Conservation (phyloP, 2,329 filamentous ascomycete genomes). For the Paraconiothyrium brasiliense region DNA sequence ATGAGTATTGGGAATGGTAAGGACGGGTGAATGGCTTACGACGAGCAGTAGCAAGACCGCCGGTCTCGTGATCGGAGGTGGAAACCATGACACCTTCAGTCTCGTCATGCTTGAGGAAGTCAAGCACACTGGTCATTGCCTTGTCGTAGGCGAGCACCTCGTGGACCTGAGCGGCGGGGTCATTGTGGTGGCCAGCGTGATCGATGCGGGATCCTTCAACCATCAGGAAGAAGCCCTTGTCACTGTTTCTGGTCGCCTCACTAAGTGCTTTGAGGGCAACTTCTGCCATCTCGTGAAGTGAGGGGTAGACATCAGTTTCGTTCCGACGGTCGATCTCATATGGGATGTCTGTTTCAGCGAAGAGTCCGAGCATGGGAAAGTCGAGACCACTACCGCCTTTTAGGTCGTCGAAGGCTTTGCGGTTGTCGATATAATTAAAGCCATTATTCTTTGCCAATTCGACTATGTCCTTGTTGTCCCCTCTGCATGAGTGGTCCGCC, state of each 20-base stretch:
- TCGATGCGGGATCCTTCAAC: slow-evolving; percentile 97
- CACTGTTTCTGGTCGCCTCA: slow-evolving; percentile 80
- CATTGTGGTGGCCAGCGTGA: slow-evolving; percentile 78
- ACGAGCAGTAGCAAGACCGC: slow-evolving; percentile 82
- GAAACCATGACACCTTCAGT: slow-evolving; percentile 83
- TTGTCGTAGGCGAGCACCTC: slow-evolving; percentile 96
- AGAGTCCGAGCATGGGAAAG: slow-evolving; percentile 87
- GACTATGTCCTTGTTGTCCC: slow-evolving; percentile 79
- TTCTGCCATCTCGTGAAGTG: slow-evolving; percentile 87
- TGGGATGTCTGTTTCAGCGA: slow-evolving; percentile 83
- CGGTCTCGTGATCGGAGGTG: slow-evolving; percentile 97
- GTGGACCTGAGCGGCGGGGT: slow-evolving; percentile 67
- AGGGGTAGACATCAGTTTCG: slow-evolving; percentile 82
- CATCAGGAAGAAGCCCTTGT: slow-evolving; percentile 98
- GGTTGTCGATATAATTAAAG: slow-evolving; percentile 79
- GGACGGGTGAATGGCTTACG: slow-evolving; percentile 61
- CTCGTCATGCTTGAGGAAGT: slow-evolving; percentile 80
- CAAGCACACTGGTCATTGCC: slow-evolving; percentile 81
- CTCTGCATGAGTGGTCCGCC: slow-evolving; percentile 81
- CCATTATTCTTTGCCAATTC: slow-evolving; percentile 78
- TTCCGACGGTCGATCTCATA: slow-evolving; percentile 91
- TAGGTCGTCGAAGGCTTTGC: slow-evolving; percentile 79
- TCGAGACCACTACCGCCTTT: slow-evolving; percentile 71
- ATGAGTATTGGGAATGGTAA: neutral
- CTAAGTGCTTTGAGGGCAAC: slow-evolving; percentile 83